Evolutionary conservation across 2,329 filamentous ascomycete species (phyloP).

Genomic region (Conoideocrella luteorostrata): DNA sequence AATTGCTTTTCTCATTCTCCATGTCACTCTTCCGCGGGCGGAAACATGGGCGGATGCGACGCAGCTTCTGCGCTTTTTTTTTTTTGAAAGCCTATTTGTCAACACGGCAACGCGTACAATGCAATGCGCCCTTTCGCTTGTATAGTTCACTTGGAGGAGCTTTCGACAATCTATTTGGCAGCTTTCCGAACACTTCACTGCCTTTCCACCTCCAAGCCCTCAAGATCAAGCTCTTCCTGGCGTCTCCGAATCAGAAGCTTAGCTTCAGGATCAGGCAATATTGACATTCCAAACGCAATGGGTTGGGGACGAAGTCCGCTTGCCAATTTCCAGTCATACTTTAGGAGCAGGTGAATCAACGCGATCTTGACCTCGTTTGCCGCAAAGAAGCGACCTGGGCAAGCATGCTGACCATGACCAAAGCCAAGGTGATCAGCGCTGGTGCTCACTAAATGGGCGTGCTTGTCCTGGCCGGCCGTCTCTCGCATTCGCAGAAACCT

Average conservation of each 20-base stretch:
- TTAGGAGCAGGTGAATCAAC: conserved; percentile 37
- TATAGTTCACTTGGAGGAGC: too few species aligned
- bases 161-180: too few species aligned
- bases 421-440: conserved; percentile 42
- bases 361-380: conserved; percentile 46
- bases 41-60: too few species aligned
- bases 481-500: conserved; percentile 35
- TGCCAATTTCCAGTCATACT: conserved; percentile 34
- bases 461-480: conserved; percentile 20
- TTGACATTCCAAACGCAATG: background rate
- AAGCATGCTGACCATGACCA: conserved; percentile 46
- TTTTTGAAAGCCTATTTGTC: too few species aligned
- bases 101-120: too few species aligned
- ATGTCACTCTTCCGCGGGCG: too few species aligned
- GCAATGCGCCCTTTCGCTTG: too few species aligned
- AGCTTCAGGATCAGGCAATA: background rate
- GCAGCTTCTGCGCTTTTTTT: too few species aligned
- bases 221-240: conserved; percentile 5
- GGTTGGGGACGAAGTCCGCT: background rate
- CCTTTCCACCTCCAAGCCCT: too few species aligned
- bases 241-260: background rate
- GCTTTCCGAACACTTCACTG: too few species aligned
- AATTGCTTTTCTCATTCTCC: too few species aligned
- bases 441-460: conserved; percentile 40
- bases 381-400: conserved; percentile 46